Evolutionary conservation across 805 yeast species (phyloP).

Genomic region (Yamadazyma scolyti): DNA sequence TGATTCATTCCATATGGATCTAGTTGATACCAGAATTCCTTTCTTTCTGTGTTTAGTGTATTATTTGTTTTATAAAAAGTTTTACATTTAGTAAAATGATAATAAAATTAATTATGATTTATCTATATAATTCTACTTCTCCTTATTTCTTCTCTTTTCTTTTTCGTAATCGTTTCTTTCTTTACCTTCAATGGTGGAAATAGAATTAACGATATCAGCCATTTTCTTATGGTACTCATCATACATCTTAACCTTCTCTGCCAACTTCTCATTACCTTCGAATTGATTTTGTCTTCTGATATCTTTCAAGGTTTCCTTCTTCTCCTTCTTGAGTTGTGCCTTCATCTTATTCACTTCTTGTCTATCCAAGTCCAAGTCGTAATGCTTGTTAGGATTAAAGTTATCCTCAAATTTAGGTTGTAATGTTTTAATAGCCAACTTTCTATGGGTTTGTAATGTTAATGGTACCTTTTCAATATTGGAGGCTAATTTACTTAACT

Average conservation of each 20-base stretch:
- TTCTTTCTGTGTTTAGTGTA: slow-evolving; percentile 7
- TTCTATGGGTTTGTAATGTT: slow-evolving; percentile 76
- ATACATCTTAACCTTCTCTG: slow-evolving; percentile 70
- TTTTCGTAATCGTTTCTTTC: slow-evolving; percentile 90
- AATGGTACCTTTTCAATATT: slow-evolving; percentile 53
- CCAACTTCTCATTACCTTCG: slow-evolving; percentile 79
- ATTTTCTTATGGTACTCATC: slow-evolving; percentile 84
- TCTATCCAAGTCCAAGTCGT: slow-evolving; percentile 68
- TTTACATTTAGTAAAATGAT: slow-evolving; percentile 3
- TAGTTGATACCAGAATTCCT: too few relatives aligned
- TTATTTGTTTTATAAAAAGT: slow-evolving; percentile 8
- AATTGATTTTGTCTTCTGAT: slow-evolving; percentile 85
- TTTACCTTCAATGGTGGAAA: slow-evolving; percentile 91
- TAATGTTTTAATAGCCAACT: slow-evolving; percentile 76
- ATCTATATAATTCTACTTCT: slow-evolving; percentile 3
- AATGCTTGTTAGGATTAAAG: slow-evolving; percentile 92
- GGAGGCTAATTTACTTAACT: slow-evolving; percentile 44
- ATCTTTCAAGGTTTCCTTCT: slow-evolving; percentile 83
- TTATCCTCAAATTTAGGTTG: slow-evolving; percentile 94
- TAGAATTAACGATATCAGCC: slow-evolving; percentile 80
- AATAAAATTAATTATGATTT: not conserved
- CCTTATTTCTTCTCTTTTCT: slow-evolving; percentile 64
- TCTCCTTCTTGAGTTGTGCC: slow-evolving; percentile 86
- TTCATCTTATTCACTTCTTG: slow-evolving; percentile 80
- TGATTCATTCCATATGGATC: too few relatives aligned